Percentiles rank a stretch among this genome's conserved stretches.
Evolutionary conservation across 1,284 basidiomycete species (phyloP).

Genomic region (Coniophora puteana): DNA sequence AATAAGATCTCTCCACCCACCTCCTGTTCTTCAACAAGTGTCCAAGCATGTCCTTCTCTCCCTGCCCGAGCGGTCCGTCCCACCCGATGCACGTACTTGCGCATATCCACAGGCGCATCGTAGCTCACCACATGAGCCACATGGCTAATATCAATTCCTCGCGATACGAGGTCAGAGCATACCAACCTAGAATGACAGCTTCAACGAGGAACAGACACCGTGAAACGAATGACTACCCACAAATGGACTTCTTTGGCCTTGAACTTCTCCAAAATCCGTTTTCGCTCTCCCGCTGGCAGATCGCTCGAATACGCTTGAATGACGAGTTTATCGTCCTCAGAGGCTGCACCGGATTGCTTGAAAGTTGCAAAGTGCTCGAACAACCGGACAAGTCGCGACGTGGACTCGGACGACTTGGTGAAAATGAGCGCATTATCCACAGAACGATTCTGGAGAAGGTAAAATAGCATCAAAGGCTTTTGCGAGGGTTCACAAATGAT

Average conservation of each 20-base stretch:
- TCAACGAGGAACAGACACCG: background rate
- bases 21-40: slow-evolving; percentile 94
- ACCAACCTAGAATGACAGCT: slow-evolving; percentile 58
- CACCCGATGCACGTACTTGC: slow-evolving; percentile 96
- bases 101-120: slow-evolving; percentile 94
- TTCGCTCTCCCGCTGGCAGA: slow-evolving; percentile 71
- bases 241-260: slow-evolving; percentile 80
- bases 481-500: slow-evolving; percentile 73
- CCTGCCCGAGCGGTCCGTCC: slow-evolving; percentile 94
- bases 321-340: slow-evolving; percentile 33
- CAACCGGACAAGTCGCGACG: slow-evolving; percentile 77
- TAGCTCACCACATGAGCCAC: slow-evolving; percentile 93
- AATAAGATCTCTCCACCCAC: slow-evolving; percentile 35
- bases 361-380: slow-evolving; percentile 87
- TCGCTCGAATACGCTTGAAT: slow-evolving; percentile 87
- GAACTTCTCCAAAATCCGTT: slow-evolving; percentile 77
- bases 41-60: slow-evolving; percentile 85
- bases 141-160: slow-evolving; percentile 94
- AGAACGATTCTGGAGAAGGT: slow-evolving; percentile 67
- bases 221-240: slow-evolving; percentile 40
- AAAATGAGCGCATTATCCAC: slow-evolving; percentile 84
- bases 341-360: slow-evolving; percentile 59
- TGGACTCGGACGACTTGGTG: slow-evolving; percentile 94
- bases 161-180: slow-evolving; percentile 93
- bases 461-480: slow-evolving; percentile 89